Percentiles rank a stretch among this genome's conserved stretches.
These are phyloP conservation scores for Dinochytrium kinnereticum DNA, from an alignment of 371 early-diverging fungal species.

Conservation along the genomic window DNA sequence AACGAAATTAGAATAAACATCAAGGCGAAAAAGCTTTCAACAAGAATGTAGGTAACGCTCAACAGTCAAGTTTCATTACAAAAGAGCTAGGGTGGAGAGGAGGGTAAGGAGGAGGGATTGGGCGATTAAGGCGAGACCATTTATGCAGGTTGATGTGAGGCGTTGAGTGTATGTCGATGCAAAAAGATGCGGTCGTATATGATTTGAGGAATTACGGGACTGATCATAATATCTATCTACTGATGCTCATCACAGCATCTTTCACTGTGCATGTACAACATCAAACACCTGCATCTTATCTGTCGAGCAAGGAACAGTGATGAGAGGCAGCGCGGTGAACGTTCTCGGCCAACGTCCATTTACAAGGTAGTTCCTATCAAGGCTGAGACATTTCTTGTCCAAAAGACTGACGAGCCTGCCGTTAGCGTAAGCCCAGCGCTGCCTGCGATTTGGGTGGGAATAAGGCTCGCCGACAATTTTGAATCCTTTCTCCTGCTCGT, in stretches of 20 bases:
- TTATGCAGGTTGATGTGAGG: too few relatives aligned
- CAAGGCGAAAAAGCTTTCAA: neutral
- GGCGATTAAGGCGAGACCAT: too few relatives aligned
- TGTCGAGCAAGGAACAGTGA: conserved; percentile 18
- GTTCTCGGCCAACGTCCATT: neutral
- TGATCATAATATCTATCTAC: neutral
- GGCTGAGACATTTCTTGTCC: conserved; percentile 9
- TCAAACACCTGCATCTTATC: conserved; percentile 20
- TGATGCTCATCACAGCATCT: neutral
- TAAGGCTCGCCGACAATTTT: conserved; percentile 9
- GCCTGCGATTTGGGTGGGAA: neutral
- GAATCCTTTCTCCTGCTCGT: conserved; percentile 14
- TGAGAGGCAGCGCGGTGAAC: conserved; percentile 3
- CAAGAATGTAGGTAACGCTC: neutral
- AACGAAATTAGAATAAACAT: neutral
- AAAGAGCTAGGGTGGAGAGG: too few relatives aligned
- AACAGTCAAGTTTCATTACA: neutral
- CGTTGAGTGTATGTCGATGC: too few relatives aligned
- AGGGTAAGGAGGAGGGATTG: too few relatives aligned
- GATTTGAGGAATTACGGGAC: neutral
- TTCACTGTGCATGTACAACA: neutral
- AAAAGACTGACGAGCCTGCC: neutral
- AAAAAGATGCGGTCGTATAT: too few relatives aligned
- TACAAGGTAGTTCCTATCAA: conserved; percentile 13
- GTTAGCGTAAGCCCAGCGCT: neutral